Evolutionary conservation across 495 filamentous ascomycete species (phyloP), one percentile per base, ranked within the genome.

Genomic region (Penicillium bovifimosum): DNA sequence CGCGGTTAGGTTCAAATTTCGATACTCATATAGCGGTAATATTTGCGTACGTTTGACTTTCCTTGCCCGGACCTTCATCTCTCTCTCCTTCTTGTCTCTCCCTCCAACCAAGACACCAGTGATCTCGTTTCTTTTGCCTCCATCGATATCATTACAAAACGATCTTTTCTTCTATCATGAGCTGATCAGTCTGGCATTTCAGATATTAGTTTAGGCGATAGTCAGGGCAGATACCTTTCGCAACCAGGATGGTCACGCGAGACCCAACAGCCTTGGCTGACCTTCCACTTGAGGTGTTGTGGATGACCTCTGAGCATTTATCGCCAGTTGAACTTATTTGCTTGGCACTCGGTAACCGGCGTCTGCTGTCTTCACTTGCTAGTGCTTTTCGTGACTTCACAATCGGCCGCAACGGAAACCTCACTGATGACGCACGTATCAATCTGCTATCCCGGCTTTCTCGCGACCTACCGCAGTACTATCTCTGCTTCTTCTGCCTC

Each of bases 371-470:
- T 31, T 49, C 33, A 9, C 2, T 39, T 5, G 46, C 26, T 20
- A 16, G n/a, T 40, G 34, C 14, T 40, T 40, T 40, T 26, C 1
- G 14, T 11, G 14, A 26, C 31, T 35, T 49, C 46, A 20, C 35
- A n/a, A 40, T 31, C 5, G 7, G 26, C 14, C 35, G 26, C 35
- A 49, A 8, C 35, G 9, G 14, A 49, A 29, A 18, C 11, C 32
- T 33, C 13, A 47, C 13, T 1, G 33, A 47, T 20, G 46, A 49
- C n/a, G 35, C 35, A 29, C 27, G 16, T 27, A 47, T 35, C 31
- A 13, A 35, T 17, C 44, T 47, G 6, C 10, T 49, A 32, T 49
- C 35, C 29, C 35, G 35, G 24, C 46, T 49, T 49, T 39, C 46
- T 39, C 11, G 9, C 46, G 35, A 49, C 27, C 16, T 40, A 49